phyloP scores from a whole-genome alignment of 2,329 filamentous ascomycete genomes.

The Chaetothyriales sp. region DNA sequence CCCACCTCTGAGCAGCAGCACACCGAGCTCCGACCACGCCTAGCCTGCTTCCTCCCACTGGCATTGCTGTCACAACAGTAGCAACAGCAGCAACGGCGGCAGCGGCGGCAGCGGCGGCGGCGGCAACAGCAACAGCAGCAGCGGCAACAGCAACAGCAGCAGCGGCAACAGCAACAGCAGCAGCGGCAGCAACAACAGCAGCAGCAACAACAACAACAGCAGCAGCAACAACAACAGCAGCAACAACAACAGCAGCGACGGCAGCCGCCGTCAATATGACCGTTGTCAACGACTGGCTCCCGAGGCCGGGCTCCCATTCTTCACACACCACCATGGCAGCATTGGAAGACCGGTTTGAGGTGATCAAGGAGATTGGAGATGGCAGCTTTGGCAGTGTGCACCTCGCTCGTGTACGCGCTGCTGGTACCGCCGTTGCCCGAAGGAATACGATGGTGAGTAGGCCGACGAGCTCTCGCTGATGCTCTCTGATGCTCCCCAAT shows the following conservation, averaged over 20 bases:
- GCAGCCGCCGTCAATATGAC: conserved; percentile 44
- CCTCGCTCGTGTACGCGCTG: conserved; percentile 78
- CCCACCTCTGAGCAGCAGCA: neutral
- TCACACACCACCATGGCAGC: conserved; percentile 42
- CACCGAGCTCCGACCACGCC: conserved; percentile 1
- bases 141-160: neutral
- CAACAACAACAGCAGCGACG: neutral
- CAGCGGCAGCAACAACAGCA: neutral
- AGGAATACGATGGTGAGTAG: conserved; percentile 77
- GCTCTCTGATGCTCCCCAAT: conserved; percentile 11
- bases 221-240: neutral
- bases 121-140: neutral
- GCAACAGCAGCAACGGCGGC: neutral
- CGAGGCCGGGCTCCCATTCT: conserved; percentile 44
- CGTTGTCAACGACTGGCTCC: conserved; percentile 58
- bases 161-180: neutral
- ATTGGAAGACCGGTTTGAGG: conserved; percentile 89
- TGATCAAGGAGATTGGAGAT: conserved; percentile 96
- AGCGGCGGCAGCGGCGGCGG: no score
- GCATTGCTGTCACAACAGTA: conserved; percentile 1
- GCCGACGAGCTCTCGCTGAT: neutral
- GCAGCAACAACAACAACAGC: no score
- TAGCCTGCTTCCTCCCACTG: conserved; percentile 1
- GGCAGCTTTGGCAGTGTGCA: conserved; percentile 96
- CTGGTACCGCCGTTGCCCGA: conserved; percentile 75